Base-by-base conservation (phyloP, 1,284 basidiomycete species). In the Ustilago tritici region DNA sequence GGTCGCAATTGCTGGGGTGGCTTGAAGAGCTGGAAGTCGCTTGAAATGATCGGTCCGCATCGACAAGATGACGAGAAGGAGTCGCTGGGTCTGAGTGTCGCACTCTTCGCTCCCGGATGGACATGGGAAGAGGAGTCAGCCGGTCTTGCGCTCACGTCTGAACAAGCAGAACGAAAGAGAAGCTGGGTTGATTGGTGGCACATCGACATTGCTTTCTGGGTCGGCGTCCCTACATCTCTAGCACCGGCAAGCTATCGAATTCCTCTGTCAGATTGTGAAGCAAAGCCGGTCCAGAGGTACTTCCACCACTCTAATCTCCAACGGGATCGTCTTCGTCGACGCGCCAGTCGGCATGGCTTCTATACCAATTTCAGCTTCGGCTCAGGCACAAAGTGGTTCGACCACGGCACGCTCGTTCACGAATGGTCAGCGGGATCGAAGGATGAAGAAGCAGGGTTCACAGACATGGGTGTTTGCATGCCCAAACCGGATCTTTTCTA, bases 81-180 rank as follows among this genome's bases (percentile, higher is more conserved):
- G 0, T 43, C 63, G 1, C 55, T 80, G 4, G 70, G 77, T 1
- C 54, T 84, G 32, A 81, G 81, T 53, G 76, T 82, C 1, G 82
- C 81, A 0, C 67, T 84, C 1, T 84, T 84, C 36, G 82, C 82
- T 28, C 82, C 76, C 3, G 82, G 81, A 0, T 84, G 82, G 82
- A 84, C 82, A 4, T 84, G 82, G 82, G 82, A 84, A 40, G 78
- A 82, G 28, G 64, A 81, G 5, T 61, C 36, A 38, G 65, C 70
- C 4, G 70, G 70, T 0, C 55, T 61, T 1, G 12, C 28, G 0
- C 65, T 68, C 2, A 54, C 64, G 4, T 54, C 77, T 0, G 47
- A 54, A 34, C 35, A 49, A 14, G 8, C 35, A 17, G 19, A 34
- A 19, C 38, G 31, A 12, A 54, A 47, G n/a, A 73, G 81, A 7